These are phyloP conservation scores for Oryza meridionalis DNA, from an alignment of 176 grass and related monocot genomes.

Conservation along the genomic window DNA sequence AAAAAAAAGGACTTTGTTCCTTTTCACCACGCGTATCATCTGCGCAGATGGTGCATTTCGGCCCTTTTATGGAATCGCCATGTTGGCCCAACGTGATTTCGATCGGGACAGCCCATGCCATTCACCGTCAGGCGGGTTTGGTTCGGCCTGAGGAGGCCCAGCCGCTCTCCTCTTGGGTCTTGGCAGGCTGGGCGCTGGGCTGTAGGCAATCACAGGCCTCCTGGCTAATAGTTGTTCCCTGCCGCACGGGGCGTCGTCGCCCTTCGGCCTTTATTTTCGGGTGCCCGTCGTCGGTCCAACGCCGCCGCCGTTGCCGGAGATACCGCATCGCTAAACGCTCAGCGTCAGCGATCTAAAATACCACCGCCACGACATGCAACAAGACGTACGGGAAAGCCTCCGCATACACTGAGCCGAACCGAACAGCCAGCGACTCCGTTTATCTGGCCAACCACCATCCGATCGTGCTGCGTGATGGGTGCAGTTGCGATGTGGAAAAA, in stretches of 20 bases:
- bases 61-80: too few relatives aligned
- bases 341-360: background rate
- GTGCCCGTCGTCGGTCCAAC: background rate
- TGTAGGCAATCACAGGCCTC: too few relatives aligned
- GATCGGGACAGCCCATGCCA: too few relatives aligned
- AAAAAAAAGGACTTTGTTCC: too few relatives aligned
- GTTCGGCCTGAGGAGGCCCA: too few relatives aligned
- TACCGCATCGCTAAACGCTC: background rate
- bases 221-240: background rate
- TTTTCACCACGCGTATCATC: too few relatives aligned
- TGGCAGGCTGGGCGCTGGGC: too few relatives aligned
- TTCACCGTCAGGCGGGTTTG: too few relatives aligned
- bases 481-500: background rate
- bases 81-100: too few relatives aligned
- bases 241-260: background rate
- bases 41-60: too few relatives aligned
- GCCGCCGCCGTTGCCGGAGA: background rate
- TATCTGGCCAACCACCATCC: background rate
- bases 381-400: background rate
- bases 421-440: background rate
- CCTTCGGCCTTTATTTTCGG: background rate
- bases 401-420: background rate
- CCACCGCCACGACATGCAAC: background rate
- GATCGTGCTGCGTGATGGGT: background rate
- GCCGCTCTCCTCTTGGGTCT: too few relatives aligned